Evolutionary conservation across 129 eudicot species (phyloP).

Genomic region (Helichrysum umbraculigerum): DNA sequence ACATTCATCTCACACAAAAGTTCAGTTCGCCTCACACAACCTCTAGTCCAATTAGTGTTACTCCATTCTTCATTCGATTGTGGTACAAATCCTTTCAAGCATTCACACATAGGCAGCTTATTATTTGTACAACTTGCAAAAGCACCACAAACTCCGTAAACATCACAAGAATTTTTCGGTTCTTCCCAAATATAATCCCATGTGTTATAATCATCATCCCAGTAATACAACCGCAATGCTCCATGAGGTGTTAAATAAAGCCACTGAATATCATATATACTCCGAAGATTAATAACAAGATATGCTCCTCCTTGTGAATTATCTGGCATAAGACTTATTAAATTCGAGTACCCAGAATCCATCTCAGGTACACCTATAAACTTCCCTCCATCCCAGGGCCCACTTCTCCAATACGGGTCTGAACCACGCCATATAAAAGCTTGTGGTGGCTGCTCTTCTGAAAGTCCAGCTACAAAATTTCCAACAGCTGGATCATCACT

Average conservation of each 20-base stretch:
- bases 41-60: conserved; percentile 33
- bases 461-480: conserved; percentile 19
- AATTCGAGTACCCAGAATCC: conserved; percentile 4
- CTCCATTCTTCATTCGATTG: conserved; percentile 28
- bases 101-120: conserved; percentile 26
- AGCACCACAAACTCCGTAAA: conserved; percentile 42
- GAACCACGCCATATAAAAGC: conserved; percentile 20
- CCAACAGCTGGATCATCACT: conserved; percentile 32
- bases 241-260: conserved; percentile 12
- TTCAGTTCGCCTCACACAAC: conserved; percentile 36
- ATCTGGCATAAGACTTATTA: conserved; percentile 15
- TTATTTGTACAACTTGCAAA: conserved; percentile 30
- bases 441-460: conserved; percentile 31
- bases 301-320: conserved; percentile 24
- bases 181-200: conserved; percentile 19
- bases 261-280: conserved; percentile 5
- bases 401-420: conserved; percentile 32
- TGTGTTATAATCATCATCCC: neutral
- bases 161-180: conserved; percentile 28
- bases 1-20: conserved; percentile 27
- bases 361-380: conserved; percentile 28
- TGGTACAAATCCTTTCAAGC: conserved; percentile 43
- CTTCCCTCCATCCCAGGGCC: conserved; percentile 38
- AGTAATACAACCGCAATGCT: neutral
- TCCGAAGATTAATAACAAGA: neutral